Base-by-base conservation (phyloP, 2,329 filamentous ascomycete species). In the Trichoderma breve region DNA sequence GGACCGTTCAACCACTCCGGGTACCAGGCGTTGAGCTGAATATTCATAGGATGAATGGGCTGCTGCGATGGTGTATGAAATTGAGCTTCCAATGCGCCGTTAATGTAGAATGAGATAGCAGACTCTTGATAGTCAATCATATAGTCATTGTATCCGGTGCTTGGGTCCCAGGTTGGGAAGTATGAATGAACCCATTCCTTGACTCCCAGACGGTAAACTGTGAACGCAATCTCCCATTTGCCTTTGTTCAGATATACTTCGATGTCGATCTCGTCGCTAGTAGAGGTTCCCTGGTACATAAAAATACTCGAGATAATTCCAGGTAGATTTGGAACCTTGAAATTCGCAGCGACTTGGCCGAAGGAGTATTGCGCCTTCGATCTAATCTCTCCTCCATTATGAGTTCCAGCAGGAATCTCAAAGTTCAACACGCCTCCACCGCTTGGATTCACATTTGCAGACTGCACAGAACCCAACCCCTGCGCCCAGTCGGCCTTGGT, bases 91-190 rank as follows among this genome's bases (percentile, higher is more conserved):
- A 58, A 39, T n/a, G 15, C 64, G 2, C 51, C 51, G 4, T 67
- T 67, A 6, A 57, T 34, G 18, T 67, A 67, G 11, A 67, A 67
- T 15, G 64, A 67, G 24, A 67, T 58, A 1, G 32, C 64, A 0
- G 21, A 6, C 24, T 58, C 64, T 21, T 67, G 51, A n/a, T 67
- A 67, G 32, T 67, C 64, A 30, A 67, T 67, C 64, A 67, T 58
- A 6, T 67, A 67, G 21, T 57, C 24, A 28, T 57, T 57, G 34
- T 67, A 67, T 9, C 51, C 64, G 14, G 51, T 6, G 21, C 64
- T 67, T 3, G 64, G 64, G 28, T 67, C 51, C 64, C 64, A 67
- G 21, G 32, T 21, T 43, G 64, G 64, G 24, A 18, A 58, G 12
- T 43, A 57, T 26, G 15, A 6, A n/a, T 67, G 14, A 28, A 11